phyloP scores from a whole-genome alignment of 257 asterid species.

The Solanum pennellii region DNA sequence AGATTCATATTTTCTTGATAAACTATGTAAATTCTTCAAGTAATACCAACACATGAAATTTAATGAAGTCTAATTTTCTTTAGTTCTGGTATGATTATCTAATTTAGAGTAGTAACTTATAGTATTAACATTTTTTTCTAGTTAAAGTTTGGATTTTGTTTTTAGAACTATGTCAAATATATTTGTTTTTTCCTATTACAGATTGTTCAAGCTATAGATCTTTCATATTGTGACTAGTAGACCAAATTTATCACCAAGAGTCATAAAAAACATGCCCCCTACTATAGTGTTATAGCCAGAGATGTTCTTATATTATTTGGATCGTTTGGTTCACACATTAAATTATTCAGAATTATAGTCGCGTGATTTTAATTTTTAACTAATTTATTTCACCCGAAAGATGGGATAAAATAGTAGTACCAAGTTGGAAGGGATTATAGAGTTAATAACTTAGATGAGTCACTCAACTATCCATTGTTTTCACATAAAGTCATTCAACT shows the following conservation, averaged over 20 bases:
- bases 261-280: too few relatives aligned
- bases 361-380: background rate
- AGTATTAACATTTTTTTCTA: too few relatives aligned
- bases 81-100: background rate
- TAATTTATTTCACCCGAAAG: background rate
- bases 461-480: too few relatives aligned
- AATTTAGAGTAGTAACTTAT: background rate
- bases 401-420: background rate
- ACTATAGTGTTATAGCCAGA: too few relatives aligned
- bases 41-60: background rate
- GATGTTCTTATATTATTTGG: background rate
- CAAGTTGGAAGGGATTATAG: background rate
- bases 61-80: background rate
- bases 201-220: too few relatives aligned
- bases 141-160: too few relatives aligned
- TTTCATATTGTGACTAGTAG: too few relatives aligned
- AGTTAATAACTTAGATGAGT: too few relatives aligned
- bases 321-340: background rate
- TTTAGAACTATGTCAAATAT: too few relatives aligned
- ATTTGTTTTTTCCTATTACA: too few relatives aligned
- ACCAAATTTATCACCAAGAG: too few relatives aligned
- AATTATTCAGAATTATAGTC: background rate
- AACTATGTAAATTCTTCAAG: background rate
- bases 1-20: constrained; percentile 30
- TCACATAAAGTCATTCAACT: too few relatives aligned